Evolutionary conservation across 176 grass and related monocot genomes (phyloP).

Genomic region (Alopecurus myosuroides): DNA sequence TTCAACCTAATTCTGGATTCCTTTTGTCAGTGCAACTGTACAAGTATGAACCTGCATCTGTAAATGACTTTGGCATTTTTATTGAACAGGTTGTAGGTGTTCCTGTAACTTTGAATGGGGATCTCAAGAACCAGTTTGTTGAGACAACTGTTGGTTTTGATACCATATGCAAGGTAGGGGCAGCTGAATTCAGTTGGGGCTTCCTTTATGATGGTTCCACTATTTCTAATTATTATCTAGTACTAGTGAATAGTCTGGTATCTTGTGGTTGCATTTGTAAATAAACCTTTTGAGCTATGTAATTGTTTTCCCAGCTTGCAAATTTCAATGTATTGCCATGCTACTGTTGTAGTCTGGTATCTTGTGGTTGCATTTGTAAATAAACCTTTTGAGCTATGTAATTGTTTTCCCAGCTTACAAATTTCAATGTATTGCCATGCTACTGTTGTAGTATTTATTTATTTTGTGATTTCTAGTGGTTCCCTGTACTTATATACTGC

Average conservation of each 20-base stretch:
- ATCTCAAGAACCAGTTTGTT: conserved; percentile 99
- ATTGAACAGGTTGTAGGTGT: conserved; percentile 79
- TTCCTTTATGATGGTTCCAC: not conserved
- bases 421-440: not conserved
- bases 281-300: not conserved
- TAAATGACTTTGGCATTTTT: conserved; percentile 1
- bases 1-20: conserved; percentile 12
- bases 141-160: conserved; percentile 97
- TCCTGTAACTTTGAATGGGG: conserved; percentile 98
- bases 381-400: not conserved
- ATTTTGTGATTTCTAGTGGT: not conserved
- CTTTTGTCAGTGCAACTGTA: not conserved
- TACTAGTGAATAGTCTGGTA: not conserved
- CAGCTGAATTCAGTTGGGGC: not conserved
- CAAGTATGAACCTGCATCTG: not conserved
- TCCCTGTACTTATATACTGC: conserved; percentile 20
- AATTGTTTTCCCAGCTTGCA: not conserved
- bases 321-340: not conserved
- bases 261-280: not conserved
- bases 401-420: not conserved
- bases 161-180: conserved; percentile 91
- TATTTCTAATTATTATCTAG: not conserved
- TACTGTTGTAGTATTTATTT: not conserved
- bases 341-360: not conserved
- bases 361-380: not conserved